Conservation (phyloP, 352 stramenopile species). For the Phytopythium sindhum region DNA sequence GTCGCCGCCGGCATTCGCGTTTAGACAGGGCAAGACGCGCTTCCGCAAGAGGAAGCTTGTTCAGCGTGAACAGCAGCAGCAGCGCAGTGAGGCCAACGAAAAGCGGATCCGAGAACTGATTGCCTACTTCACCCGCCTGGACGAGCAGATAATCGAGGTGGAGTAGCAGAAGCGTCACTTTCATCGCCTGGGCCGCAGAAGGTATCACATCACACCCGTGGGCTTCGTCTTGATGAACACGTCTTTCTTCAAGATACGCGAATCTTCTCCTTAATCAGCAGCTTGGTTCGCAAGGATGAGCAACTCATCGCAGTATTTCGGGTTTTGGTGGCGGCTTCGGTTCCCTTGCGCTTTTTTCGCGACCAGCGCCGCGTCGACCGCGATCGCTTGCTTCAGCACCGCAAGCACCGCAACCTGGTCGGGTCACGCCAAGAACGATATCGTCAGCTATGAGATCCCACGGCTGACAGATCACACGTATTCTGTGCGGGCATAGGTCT, state of each 20-base stretch:
- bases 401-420: constrained; percentile 59
- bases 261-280: constrained; percentile 15
- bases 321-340: constrained; percentile 61
- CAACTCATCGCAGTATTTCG: constrained; percentile 71
- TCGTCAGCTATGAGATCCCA: neutral
- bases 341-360: constrained; percentile 79
- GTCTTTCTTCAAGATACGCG: neutral
- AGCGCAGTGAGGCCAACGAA: constrained; percentile 27
- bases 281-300: constrained; percentile 34
- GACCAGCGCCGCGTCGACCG: constrained; percentile 52
- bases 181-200: too few relatives aligned
- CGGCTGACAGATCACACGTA: too few relatives aligned
- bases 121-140: constrained; percentile 57
- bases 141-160: constrained; percentile 50
- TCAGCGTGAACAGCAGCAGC: constrained; percentile 28
- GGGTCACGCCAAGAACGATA: neutral
- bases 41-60: constrained; percentile 39
- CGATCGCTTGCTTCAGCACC: constrained; percentile 63
- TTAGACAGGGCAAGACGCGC: constrained; percentile 37
- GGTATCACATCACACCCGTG: neutral
- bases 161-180: constrained; percentile 7
- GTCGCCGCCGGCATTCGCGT: constrained; percentile 50
- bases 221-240: neutral
- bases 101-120: constrained; percentile 57
- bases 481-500: neutral